Base-by-base conservation (phyloP, 1,139 yeast species). In the Candida sanyaensis region DNA sequence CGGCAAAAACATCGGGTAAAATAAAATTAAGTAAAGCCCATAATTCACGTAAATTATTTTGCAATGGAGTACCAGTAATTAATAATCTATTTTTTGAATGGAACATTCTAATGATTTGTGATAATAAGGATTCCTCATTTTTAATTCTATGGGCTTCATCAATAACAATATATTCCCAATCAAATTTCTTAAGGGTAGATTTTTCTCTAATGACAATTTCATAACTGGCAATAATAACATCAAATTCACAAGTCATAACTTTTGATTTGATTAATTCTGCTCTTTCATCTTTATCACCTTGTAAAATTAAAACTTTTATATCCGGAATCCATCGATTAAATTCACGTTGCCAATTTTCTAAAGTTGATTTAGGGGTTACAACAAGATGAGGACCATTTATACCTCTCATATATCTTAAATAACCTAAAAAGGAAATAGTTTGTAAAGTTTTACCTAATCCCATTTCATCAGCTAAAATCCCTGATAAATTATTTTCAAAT, bases 391-490 rank as follows among this genome's bases (percentile, higher is more conserved):
- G 95, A 0, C 95, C 95, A 49, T 75, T 78, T 33, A 84, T 74
- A 11, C 77, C 69, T 56, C 77, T 80, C 46, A 81, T 67, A 59
- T 81, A 85, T 52, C 93, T 73, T 44, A 87, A 68, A 58, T 84
- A 86, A 1, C 93, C 93, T 46, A 87, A 68, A 56, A 87, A 87
- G 5, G 98, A 83, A 51, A 93, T 90, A 0, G 97, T 90, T 65
- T 93, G 99, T 51, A 93, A 75, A 1, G 99, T 93, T 64, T 93
- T 93, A 51, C 99, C 99, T 50, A 93, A 77, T 1, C 99, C 99
- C 99, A 93, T 93, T 67, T 93, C 99, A 68, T 93, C 99, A 8
- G 99, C 99, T 50, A 93, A 76, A 43, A 93, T 92, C 43, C 98
- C 98, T 1, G 95, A 84, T 48, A 92, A 77, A 59, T 86, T 84